A percentile compares a stretch with the other conserved stretches of the same genome.
phyloP scores from a whole-genome alignment of 2,329 filamentous ascomycete genomes.

The Whalleya microplaca region DNA sequence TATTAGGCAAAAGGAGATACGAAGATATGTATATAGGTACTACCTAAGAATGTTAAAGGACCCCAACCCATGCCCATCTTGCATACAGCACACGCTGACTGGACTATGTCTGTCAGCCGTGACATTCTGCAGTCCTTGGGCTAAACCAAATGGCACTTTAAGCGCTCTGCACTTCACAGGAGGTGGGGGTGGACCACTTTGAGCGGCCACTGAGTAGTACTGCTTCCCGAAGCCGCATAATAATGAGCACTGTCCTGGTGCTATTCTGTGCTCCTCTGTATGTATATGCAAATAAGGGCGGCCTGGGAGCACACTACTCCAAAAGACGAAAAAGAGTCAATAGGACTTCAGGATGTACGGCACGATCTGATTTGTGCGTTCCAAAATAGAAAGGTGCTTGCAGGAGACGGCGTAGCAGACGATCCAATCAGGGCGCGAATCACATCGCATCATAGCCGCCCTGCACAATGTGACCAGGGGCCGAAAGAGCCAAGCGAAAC shows the following conservation, averaged over 20 bases:
- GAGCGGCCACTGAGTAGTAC: slow-evolving; percentile 26
- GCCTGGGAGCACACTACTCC: not conserved
- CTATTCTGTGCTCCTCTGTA: slow-evolving; percentile 10
- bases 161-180: slow-evolving; percentile 31
- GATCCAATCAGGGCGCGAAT: slow-evolving; percentile 32
- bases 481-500: slow-evolving; percentile 14
- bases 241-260: slow-evolving; percentile 10
- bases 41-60: slow-evolving; percentile 16
- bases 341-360: slow-evolving; percentile 5
- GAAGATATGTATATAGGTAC: slow-evolving; percentile 33
- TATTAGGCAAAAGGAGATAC: slow-evolving; percentile 20
- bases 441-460: slow-evolving; percentile 34
- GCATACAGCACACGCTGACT: slow-evolving; percentile 26
- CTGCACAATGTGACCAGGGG: slow-evolving; percentile 22
- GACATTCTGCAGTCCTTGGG: slow-evolving; percentile 16
- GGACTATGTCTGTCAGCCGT: slow-evolving; percentile 15
- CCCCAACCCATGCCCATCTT: slow-evolving; percentile 6
- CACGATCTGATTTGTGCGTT: slow-evolving; percentile 30
- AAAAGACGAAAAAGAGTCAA: slow-evolving; percentile 11
- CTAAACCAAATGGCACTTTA: slow-evolving; percentile 27
- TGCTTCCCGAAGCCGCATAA: slow-evolving; percentile 18
- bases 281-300: no score
- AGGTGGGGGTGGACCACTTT: slow-evolving; percentile 29
- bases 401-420: slow-evolving; percentile 18
- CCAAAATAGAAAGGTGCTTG: slow-evolving; percentile 32